Base-by-base conservation (phyloP, 1,284 basidiomycete species). In the Microbotryomycetes sp. region DNA sequence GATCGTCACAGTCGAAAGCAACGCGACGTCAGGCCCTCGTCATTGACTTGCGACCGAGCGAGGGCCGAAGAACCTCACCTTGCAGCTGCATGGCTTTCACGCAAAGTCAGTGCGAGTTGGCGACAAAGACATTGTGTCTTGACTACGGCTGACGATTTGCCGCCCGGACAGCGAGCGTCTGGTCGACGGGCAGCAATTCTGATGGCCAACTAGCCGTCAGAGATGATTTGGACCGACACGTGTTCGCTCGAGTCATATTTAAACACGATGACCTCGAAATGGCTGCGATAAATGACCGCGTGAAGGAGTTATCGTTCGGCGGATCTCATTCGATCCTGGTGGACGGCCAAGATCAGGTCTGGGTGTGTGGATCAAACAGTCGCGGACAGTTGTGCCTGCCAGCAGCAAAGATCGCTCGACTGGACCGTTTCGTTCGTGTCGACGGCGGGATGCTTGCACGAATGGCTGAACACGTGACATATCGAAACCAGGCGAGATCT, bases 161-260 rank as follows among this genome's bases (percentile, higher is more conserved):
- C n/a, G n/a, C n/a, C n/a, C n/a, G n/a, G n/a, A n/a, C n/a, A n/a
- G n/a, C 36, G 36, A 9, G 36, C 9, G 12, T 42, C 12, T 42
- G 36, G 36, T 9, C 85, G 7, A 81, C 84, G 14, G 89, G 89
- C 3, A 90, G 88, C 0, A 92, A 92, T 71, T 85, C 84, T 16
- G 80, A 81, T 49, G 87, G 86, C 2, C 89, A 91, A 72, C 83
- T 92, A 4, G 84, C 81, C 0, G 81, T 82, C 46, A 80, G 80
- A 42, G 36, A 42, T 42, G 30, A 56, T 70, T 81, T 81, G 1
- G 78, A 83, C 68, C 65, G 57, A 0, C 86, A 88, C 71, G 72
- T 72, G 1, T 75, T 76, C 2, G 84, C 83, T 70, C n/a, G n/a
- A n/a, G n/a, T n/a, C n/a, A n/a, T n/a, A n/a, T n/a, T n/a, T n/a